Evolutionary conservation across 2,329 filamentous ascomycete genomes (phyloP).

Genomic region (Monilinia vaccinii-corymbosi): DNA sequence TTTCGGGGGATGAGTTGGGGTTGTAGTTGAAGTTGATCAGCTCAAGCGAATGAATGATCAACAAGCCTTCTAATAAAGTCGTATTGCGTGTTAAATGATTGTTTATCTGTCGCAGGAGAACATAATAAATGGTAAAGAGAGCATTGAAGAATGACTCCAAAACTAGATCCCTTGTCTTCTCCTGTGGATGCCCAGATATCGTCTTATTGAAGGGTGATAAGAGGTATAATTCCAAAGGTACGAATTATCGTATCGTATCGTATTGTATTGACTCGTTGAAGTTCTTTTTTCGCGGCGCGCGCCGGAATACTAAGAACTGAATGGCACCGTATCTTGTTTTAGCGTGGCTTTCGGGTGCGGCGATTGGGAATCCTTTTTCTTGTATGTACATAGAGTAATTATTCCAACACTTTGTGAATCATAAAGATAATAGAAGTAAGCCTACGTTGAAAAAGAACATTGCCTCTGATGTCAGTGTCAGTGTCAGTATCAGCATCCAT

Average conservation of each 20-base stretch:
- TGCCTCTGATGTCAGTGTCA: background rate
- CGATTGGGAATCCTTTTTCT: background rate
- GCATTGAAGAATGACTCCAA: background rate
- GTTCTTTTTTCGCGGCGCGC: background rate
- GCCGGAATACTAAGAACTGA: background rate
- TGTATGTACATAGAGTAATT: background rate
- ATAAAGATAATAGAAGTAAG: background rate
- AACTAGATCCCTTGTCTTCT: background rate
- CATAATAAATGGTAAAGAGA: background rate
- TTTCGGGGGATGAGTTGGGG: conserved; percentile 7
- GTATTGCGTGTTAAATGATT: conserved; percentile 10
- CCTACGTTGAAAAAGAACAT: background rate
- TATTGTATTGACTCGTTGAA: background rate
- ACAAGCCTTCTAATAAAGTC: conserved; percentile 2
- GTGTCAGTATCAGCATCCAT: background rate
- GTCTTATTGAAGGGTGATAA: background rate
- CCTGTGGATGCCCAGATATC: background rate
- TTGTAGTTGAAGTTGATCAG: conserved; percentile 11
- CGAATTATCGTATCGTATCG: background rate
- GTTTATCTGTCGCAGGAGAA: conserved; percentile 1
- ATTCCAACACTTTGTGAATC: background rate
- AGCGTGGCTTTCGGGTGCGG: conserved; percentile 7
- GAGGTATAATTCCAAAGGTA: background rate
- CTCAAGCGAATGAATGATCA: conserved; percentile 11
- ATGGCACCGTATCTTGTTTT: conserved; percentile 4